Conservation (phyloP, 1,284 basidiomycete genomes). For the Microbotryum violaceum region DNA sequence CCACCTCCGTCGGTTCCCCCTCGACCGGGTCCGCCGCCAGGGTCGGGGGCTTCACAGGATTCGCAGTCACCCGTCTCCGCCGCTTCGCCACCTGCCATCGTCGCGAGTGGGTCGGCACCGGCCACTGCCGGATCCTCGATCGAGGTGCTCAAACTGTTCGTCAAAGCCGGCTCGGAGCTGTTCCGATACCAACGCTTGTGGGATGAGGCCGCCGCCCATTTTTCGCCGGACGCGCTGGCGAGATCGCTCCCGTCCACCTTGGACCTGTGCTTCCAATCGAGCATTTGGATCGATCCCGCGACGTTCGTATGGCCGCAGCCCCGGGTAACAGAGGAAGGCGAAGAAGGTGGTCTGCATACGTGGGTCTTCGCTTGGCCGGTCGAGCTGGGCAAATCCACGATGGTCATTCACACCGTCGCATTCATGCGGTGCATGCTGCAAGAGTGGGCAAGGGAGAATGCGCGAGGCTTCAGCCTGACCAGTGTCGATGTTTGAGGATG, state of each 20-base stretch:
- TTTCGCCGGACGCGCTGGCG: constrained; percentile 3
- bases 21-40: constrained; percentile 1
- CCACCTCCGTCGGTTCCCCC: background rate
- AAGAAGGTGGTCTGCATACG: background rate
- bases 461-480: constrained; percentile 7
- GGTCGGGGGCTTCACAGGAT: background rate
- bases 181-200: constrained; percentile 21
- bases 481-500: no score
- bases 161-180: constrained; percentile 19
- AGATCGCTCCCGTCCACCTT: constrained; percentile 5
- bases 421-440: constrained; percentile 13
- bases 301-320: constrained; percentile 9
- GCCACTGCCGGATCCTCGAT: background rate
- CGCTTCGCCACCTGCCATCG: background rate
- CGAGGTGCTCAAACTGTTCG: constrained; percentile 17
- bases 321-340: no score
- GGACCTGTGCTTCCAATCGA: background rate
- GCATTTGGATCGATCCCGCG: background rate
- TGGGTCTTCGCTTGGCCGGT: constrained; percentile 16
- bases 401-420: constrained; percentile 14
- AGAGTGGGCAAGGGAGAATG: constrained; percentile 14
- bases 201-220: constrained; percentile 10
- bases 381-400: constrained; percentile 14
- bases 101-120: background rate
- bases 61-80: background rate